phyloP scores from a whole-genome alignment of 2,329 filamentous ascomycete species.

The Aspergillus hiratsukae region DNA sequence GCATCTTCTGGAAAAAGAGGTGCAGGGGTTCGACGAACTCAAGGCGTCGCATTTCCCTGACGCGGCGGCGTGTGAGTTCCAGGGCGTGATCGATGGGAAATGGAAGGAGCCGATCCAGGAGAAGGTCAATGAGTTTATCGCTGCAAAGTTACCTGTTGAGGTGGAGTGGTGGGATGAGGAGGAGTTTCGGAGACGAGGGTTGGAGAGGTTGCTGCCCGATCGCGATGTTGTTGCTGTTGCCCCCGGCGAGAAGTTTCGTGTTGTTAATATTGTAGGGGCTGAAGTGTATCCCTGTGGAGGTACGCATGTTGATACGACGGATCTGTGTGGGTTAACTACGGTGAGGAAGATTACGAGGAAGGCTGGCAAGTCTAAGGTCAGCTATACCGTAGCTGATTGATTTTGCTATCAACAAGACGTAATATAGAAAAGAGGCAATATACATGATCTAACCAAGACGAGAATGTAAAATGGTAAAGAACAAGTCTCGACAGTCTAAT shows the following conservation, averaged over 20 bases:
- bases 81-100: conserved; percentile 60
- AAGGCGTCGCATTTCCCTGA: conserved; percentile 71
- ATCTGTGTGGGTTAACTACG: conserved; percentile 51
- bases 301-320: conserved; percentile 63
- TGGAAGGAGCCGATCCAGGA: conserved; percentile 60
- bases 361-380: conserved; percentile 60
- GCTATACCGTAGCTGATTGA: conserved; percentile 32
- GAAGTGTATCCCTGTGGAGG: conserved; percentile 72
- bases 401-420: neutral
- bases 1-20: conserved; percentile 49
- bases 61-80: conserved; percentile 63
- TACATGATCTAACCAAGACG: neutral
- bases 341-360: conserved; percentile 64
- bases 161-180: conserved; percentile 65
- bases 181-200: conserved; percentile 52
- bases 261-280: conserved; percentile 64
- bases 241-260: conserved; percentile 56
- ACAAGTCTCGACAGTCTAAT: neutral
- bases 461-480: neutral
- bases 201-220: conserved; percentile 55
- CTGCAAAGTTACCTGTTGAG: conserved; percentile 53
- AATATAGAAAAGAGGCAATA: neutral
- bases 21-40: conserved; percentile 57
- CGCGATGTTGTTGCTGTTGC: conserved; percentile 36
- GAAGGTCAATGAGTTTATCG: conserved; percentile 56